phyloP scores from a whole-genome alignment of 1,284 basidiomycete species.

The Cystobasidiaceae sp. region DNA sequence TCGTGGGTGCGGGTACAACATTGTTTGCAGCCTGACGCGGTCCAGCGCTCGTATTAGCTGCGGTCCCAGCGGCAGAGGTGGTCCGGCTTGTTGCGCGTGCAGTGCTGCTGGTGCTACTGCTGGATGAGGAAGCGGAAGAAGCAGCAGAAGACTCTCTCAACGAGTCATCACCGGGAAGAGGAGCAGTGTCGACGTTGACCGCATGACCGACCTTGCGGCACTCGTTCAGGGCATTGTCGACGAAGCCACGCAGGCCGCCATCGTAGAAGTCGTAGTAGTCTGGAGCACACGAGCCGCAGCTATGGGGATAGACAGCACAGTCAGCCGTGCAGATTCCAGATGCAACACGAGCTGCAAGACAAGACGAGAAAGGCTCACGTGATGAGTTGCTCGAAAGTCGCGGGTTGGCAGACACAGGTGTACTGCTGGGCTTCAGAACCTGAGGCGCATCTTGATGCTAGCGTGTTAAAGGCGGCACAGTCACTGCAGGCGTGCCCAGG shows the following conservation, averaged over 20 bases:
- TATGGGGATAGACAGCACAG: neutral
- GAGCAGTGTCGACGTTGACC: neutral
- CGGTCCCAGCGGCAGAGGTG: too few relatives aligned
- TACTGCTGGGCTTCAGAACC: neutral
- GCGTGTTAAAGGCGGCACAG: conserved; percentile 1
- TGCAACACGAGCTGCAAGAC: neutral
- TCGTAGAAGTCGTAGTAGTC: conserved; percentile 4
- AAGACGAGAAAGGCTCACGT: neutral
- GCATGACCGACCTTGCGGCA: neutral
- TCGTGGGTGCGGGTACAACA: too few relatives aligned
- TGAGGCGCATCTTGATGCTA: neutral
- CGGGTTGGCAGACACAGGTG: neutral
- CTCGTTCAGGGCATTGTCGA: neutral
- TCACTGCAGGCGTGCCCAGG: neutral
- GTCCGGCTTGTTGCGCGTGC: neutral
- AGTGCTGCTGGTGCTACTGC: neutral
- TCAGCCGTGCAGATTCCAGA: neutral
- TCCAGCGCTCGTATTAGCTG: too few relatives aligned
- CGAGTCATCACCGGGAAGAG: neutral
- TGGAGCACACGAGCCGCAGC: conserved; percentile 7
- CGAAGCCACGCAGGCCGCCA: conserved; percentile 4
- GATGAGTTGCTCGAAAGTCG: neutral
- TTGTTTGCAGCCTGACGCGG: too few relatives aligned
- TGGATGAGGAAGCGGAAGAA: too few relatives aligned
- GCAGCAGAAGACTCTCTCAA: too few relatives aligned